Evolutionary conservation across 306 rosid genomes (phyloP), one percentile per base, ranked within the genome.

Genomic region (Dalbergia cochinchinensis): DNA sequence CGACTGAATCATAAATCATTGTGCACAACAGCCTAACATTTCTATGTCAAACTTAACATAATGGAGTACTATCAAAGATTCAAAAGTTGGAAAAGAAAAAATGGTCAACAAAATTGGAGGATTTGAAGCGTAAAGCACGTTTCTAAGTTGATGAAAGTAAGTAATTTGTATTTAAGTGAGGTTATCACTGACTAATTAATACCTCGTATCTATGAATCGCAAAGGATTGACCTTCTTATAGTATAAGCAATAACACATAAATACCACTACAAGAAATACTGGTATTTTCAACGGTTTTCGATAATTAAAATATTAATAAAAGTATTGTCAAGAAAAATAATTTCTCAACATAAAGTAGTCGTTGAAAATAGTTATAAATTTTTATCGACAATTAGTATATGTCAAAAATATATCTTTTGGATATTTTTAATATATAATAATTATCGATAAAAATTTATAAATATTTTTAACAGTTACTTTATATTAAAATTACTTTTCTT

Each of bases 21-120:
- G 65, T 79, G 83, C 77, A 26, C 51, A 45, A 44, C 18, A 45
- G 16, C 82, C 82, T 78, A 69, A 69, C 70, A 45, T 57, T 69
- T 34, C 5, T 31, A 26, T 33, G 11, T 55, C 69, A 57, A 68
- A 57, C 6, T 58, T 26, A 15, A 55, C 35, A 54, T 41, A 7
- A 13, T 9, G 31, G 18, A 51, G 39, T 34, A 37, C 6, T 44
- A 65, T 65, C n/a, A 35, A 50, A 50, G 20, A 77, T 37, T 65
- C 80, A 50, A 64, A 77, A 51, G n/a, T 53, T 65, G n/a, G 65
- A 34, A 62, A 75, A 47, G 35, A 63, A 34, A 4, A 75, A 33
- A 31, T 53, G 61, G 80, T 75, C 61, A 63, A 63, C 9, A 26
- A 63, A 42, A 22, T 0, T 6, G 18, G 69, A 44, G 33, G 69